Evolutionary conservation across 495 filamentous ascomycete genomes (phyloP).

Genomic region (Hypoxylon fuscum): DNA sequence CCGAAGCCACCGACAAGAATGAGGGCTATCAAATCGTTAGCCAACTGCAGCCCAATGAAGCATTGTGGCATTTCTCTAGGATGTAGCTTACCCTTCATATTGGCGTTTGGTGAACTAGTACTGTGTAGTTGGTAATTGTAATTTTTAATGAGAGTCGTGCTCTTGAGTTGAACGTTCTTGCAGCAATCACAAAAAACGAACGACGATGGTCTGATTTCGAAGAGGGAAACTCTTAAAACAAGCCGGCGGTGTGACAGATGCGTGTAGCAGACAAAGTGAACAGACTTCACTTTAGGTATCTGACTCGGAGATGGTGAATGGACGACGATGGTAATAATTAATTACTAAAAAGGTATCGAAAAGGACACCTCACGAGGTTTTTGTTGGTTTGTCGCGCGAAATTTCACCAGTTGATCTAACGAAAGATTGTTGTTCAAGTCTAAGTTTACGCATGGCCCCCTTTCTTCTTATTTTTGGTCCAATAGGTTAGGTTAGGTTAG

Average conservation of each 20-base stretch:
- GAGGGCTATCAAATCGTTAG: conserved; percentile 72
- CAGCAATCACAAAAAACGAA: conserved; percentile 28
- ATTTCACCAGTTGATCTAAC: conserved; percentile 16
- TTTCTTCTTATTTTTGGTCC: conserved; percentile 32
- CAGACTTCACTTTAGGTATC: conserved; percentile 1
- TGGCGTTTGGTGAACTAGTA: conserved; percentile 26
- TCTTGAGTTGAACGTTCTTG: conserved; percentile 9
- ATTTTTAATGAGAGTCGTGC: not conserved
- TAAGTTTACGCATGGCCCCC: conserved; percentile 30
- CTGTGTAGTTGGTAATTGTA: conserved; percentile 2
- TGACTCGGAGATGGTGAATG: not conserved
- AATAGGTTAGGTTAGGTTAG: conserved; percentile 13
- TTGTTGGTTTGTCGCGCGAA: conserved; percentile 11
- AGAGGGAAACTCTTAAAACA: conserved; percentile 1
- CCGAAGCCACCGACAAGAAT: conserved; percentile 99
- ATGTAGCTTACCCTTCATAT: conserved; percentile 54
- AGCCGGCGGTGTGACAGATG: conserved; percentile 30
- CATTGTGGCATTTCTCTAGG: not conserved
- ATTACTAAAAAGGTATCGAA: not conserved
- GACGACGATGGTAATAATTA: not conserved
- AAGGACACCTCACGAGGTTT: conserved; percentile 22
- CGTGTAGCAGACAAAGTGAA: conserved; percentile 10
- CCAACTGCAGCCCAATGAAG: not conserved
- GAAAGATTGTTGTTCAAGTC: conserved; percentile 23
- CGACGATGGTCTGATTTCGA: conserved; percentile 14